Conservation (phyloP, 2,329 filamentous ascomycete genomes). For the Hypoxylon sp. region DNA sequence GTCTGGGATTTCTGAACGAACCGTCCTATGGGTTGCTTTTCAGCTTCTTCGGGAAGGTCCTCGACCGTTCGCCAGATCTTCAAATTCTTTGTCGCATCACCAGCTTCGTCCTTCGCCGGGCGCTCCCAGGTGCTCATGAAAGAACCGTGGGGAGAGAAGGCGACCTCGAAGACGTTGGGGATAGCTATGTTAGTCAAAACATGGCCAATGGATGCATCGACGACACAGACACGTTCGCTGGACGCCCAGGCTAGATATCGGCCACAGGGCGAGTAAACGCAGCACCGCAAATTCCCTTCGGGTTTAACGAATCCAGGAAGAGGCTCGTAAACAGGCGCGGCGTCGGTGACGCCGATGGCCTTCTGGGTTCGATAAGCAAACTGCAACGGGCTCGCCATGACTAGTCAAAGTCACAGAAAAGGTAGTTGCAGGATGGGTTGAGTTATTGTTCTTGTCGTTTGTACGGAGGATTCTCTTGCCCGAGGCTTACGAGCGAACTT, state of each 20-base stretch:
- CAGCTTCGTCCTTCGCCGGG: conserved; percentile 89
- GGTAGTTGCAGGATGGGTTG: conserved; percentile 38
- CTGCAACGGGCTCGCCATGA: conserved; percentile 93
- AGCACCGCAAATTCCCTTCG: conserved; percentile 94
- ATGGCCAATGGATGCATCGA: conserved; percentile 83
- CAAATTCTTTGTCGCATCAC: conserved; percentile 94
- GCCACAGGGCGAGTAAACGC: conserved; percentile 94
- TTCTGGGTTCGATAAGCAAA: conserved; percentile 98
- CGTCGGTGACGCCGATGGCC: conserved; percentile 93
- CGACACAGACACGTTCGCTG: conserved; percentile 84
- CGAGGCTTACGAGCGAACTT: conserved; percentile 23
- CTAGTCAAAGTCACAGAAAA: conserved; percentile 86
- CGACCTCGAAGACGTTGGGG: conserved; percentile 90
- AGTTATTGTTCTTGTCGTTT: conserved; percentile 48
- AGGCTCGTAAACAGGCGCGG: conserved; percentile 86
- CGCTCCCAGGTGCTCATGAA: conserved; percentile 98
- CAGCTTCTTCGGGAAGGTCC: conserved; percentile 69
- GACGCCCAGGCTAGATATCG: conserved; percentile 97
- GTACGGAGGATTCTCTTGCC: conserved; percentile 32
- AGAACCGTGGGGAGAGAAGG: conserved; percentile 91
- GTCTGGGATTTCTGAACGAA: conserved; percentile 97
- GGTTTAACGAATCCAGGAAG: conserved; percentile 87
- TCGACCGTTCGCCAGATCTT: conserved; percentile 94
- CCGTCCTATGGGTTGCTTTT: conserved; percentile 82
- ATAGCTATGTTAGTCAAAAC: conserved; percentile 80